Evolutionary conservation across 2,329 filamentous ascomycete species (phyloP), one percentile per base, ranked within the genome.

Genomic region (Erysiphe pulchra): DNA sequence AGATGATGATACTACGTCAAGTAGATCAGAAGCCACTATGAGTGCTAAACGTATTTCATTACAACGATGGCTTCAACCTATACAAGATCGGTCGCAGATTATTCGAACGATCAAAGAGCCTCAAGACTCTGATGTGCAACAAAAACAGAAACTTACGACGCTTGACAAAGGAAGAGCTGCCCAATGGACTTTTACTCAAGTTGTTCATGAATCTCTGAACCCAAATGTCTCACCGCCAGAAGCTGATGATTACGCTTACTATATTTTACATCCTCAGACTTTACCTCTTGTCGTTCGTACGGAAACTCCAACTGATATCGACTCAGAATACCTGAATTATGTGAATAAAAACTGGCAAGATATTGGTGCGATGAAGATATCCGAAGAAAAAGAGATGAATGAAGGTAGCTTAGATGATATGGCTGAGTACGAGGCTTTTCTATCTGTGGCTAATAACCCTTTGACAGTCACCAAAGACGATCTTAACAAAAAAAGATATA

Each of bases 401-500:
- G 42, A 38, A 17, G 40, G 39, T 33, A 42, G 46, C n/a, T 54
- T 58, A 36, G 59, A 69, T 56, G 81, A 85, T 51, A 56, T 78
- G 41, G 71, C 71, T 17, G 73, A 82, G 47, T 94, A 92, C 60
- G 66, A 66, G 30, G 81, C 90, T 50, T 79, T 90, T 55, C 60
- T 94, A 47, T 72, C 70, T 39, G 73, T 90, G 12, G 74, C 72
- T 4, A 80, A 90, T 49, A 83, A 93, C 54, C 83, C 84, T 16
- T 63, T 98, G 45, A 92, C 83, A 2, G 87, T 95, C 13, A 77
- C 76, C 1, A 78, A 86, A 40, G 86, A 92, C 56, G 90, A 95
- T 60, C 70, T 76, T 41, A 70, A 71, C 37, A 95, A 92, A 70
- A 94, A 95, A 69, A 69, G 90, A 53, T 98, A 98, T 61, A 95